Evolutionary conservation across 2,329 filamentous ascomycete species (phyloP).

Genomic region (Geosmithia flava): DNA sequence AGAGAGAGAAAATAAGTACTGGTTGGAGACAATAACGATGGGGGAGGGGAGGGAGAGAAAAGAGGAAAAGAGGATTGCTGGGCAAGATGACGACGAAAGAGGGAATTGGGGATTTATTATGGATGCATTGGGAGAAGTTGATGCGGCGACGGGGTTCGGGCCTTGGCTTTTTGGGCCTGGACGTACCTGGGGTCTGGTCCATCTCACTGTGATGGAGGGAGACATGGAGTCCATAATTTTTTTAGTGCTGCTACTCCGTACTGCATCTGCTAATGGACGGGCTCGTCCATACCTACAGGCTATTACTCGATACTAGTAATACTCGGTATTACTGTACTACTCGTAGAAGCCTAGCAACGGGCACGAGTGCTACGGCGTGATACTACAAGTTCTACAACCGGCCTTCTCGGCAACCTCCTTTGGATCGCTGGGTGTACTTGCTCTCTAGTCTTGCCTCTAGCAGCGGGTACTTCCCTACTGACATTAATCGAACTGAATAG

Average conservation of each 20-base stretch:
- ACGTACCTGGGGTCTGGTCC: neutral
- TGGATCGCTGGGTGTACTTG: neutral
- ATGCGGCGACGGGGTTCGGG: neutral
- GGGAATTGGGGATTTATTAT: constrained; percentile 1
- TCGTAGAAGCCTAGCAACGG: no score
- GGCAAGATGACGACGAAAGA: neutral
- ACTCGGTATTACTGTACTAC: no score
- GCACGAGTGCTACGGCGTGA: no score
- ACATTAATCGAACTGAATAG: no score
- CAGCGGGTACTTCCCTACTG: no score
- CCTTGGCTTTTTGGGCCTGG: neutral
- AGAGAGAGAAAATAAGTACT: neutral
- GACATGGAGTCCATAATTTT: no score
- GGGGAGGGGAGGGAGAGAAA: constrained; percentile 4
- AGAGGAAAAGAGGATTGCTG: neutral
- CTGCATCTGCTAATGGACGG: no score
- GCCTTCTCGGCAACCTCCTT: neutral
- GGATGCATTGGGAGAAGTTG: neutral
- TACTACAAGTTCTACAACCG: neutral
- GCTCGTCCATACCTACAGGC: no score
- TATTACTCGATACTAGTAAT: no score
- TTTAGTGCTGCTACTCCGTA: no score
- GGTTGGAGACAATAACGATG: neutral
- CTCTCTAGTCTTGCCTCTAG: neutral
- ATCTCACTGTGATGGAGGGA: neutral